Evolutionary conservation across 1,139 yeast species (phyloP).

Genomic region (Candida frijolesensis): DNA sequence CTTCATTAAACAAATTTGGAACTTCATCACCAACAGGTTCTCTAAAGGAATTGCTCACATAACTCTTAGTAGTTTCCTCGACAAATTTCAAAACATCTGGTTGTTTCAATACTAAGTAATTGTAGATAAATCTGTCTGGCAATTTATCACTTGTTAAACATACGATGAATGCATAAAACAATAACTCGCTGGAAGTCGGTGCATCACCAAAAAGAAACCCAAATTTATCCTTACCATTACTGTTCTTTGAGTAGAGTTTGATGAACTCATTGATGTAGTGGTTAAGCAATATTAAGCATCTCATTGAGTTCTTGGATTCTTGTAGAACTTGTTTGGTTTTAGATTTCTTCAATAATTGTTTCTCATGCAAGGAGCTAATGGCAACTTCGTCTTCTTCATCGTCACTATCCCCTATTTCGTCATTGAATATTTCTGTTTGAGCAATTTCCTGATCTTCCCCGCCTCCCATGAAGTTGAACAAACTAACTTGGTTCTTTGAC

Average conservation of each 20-base stretch:
- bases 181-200: conserved; percentile 18
- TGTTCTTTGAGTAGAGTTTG: conserved; percentile 21
- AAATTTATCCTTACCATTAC: conserved; percentile 8
- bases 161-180: conserved; percentile 44
- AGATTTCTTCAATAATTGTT: conserved; percentile 45
- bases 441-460: conserved; percentile 19
- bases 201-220: conserved; percentile 11
- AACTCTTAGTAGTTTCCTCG: neutral
- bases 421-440: conserved; percentile 33
- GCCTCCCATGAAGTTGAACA: conserved; percentile 25
- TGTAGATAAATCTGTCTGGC: conserved; percentile 47
- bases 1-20: conserved; percentile 42
- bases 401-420: conserved; percentile 19
- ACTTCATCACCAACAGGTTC: conserved; percentile 30
- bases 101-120: conserved; percentile 30
- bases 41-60: conserved; percentile 18
- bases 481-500: conserved; percentile 24
- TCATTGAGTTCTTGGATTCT: conserved; percentile 54
- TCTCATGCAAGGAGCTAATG: conserved; percentile 53
- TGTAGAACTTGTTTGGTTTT: conserved; percentile 43
- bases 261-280: conserved; percentile 31
- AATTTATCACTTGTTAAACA: conserved; percentile 35
- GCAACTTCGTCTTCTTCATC: conserved; percentile 33
- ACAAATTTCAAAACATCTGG: conserved; percentile 21
- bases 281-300: conserved; percentile 47